Evolutionary conservation across 2,329 filamentous ascomycete genomes (phyloP).

Genomic region (Aureobasidium pullulans): DNA sequence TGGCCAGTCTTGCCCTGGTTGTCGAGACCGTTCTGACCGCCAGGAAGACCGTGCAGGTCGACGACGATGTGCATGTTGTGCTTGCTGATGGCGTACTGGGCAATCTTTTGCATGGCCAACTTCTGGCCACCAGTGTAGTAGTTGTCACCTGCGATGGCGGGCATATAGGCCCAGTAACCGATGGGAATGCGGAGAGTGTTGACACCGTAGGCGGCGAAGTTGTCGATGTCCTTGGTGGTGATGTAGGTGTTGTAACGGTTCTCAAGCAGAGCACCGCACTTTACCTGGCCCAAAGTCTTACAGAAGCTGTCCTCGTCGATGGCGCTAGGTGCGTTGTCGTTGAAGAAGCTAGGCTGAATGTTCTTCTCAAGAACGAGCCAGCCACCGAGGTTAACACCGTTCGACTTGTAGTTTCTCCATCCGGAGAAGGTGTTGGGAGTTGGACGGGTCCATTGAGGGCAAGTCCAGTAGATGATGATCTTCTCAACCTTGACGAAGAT

Average conservation of each 20-base stretch:
- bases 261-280: conserved; percentile 20
- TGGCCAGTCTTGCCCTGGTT: conserved; percentile 10
- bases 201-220: conserved; percentile 31
- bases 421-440: not conserved
- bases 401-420: conserved; percentile 16
- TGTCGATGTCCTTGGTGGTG: conserved; percentile 34
- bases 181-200: conserved; percentile 43
- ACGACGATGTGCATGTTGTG: conserved; percentile 42
- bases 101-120: not conserved
- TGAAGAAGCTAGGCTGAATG: conserved; percentile 30
- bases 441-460: not conserved
- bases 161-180: conserved; percentile 45
- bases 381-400: conserved; percentile 31
- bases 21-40: conserved; percentile 38
- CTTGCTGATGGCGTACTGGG: conserved; percentile 27
- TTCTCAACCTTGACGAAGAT: not conserved
- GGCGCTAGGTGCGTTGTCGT: conserved; percentile 23
- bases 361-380: conserved; percentile 31
- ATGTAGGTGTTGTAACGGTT: conserved; percentile 32
- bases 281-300: conserved; percentile 21
- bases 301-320: conserved; percentile 34
- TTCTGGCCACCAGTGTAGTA: conserved; percentile 25
- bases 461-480: not conserved
- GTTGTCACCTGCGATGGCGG: conserved; percentile 41
- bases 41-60: conserved; percentile 73